phyloP scores from a whole-genome alignment of 768 basidiomycete species.

The Xanthoconium stramineum region DNA sequence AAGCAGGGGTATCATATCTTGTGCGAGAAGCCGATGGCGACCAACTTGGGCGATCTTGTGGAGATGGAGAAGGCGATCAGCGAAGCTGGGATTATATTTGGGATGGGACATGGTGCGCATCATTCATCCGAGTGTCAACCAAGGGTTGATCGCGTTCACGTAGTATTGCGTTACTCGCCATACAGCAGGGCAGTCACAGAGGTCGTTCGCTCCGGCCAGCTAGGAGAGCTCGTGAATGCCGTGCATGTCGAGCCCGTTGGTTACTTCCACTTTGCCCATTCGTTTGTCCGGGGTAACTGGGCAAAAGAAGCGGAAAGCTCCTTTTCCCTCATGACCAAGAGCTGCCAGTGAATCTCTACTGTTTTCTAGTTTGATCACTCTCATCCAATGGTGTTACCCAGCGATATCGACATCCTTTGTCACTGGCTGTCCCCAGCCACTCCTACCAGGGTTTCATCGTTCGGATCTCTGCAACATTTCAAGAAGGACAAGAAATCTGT shows the following conservation, averaged over 20 bases:
- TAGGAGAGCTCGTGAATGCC: conserved; percentile 78
- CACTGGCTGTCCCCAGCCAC: conserved; percentile 67
- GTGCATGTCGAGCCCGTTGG: conserved; percentile 87
- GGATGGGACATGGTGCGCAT: conserved; percentile 76
- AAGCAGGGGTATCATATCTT: conserved; percentile 84
- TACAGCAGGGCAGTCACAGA: conserved; percentile 70
- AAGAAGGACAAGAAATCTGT: conserved; percentile 67
- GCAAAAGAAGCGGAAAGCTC: conserved; percentile 61
- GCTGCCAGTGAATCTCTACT: conserved; percentile 67
- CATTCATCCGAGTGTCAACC: background rate
- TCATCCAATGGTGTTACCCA: conserved; percentile 27
- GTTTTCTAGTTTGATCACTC: background rate
- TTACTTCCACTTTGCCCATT: conserved; percentile 87
- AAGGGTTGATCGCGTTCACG: background rate
- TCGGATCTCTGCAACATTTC: conserved; percentile 84
- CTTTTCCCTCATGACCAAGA: conserved; percentile 86
- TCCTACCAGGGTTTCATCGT: conserved; percentile 74
- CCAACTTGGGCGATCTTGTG: conserved; percentile 65
- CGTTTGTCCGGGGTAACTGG: conserved; percentile 86
- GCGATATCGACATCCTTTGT: conserved; percentile 83
- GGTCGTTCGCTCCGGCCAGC: conserved; percentile 62
- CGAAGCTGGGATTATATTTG: conserved; percentile 72
- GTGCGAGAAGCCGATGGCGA: conserved; percentile 94
- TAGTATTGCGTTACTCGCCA: conserved; percentile 86
- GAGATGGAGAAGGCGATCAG: conserved; percentile 71